phyloP scores from a whole-genome alignment of 208 protist species.

The Wallacemonas sp. region DNA sequence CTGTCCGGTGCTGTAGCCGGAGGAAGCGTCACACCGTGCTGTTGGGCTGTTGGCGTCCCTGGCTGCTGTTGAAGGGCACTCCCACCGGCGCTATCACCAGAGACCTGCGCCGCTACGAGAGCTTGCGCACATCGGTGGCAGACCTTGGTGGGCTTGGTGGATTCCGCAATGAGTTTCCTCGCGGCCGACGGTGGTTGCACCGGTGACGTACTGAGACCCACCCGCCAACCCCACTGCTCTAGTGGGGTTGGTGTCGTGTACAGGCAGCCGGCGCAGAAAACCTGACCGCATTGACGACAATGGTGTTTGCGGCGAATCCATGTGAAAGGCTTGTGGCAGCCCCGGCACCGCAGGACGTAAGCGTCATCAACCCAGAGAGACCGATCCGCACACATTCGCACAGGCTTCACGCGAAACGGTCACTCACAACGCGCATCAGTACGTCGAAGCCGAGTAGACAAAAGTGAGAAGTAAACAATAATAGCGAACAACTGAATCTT shows the following conservation, averaged over 20 bases:
- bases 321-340: conserved; percentile 57
- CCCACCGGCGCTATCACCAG: background rate
- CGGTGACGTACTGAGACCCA: background rate
- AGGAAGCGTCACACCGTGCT: no score
- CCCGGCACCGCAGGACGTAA: conserved; percentile 60
- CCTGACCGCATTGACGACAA: conserved; percentile 77
- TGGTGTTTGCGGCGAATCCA: conserved; percentile 73
- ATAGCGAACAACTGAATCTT: conserved; percentile 10
- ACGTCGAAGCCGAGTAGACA: background rate
- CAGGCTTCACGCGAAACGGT: background rate
- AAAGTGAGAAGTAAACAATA: conserved; percentile 1
- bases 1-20: no score
- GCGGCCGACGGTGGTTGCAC: background rate
- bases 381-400: conserved; percentile 19
- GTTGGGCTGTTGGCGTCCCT: no score
- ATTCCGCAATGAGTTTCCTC: background rate
- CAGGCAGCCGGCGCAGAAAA: conserved; percentile 78
- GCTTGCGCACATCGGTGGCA: conserved; percentile 2
- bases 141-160: background rate
- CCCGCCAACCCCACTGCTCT: background rate
- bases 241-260: conserved; percentile 8
- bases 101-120: background rate
- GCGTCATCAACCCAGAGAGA: conserved; percentile 80
- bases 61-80: no score
- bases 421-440: background rate